Evolutionary conservation across 495 filamentous ascomycete genomes (phyloP).

Genomic region (Hypoxylon intermedium): DNA sequence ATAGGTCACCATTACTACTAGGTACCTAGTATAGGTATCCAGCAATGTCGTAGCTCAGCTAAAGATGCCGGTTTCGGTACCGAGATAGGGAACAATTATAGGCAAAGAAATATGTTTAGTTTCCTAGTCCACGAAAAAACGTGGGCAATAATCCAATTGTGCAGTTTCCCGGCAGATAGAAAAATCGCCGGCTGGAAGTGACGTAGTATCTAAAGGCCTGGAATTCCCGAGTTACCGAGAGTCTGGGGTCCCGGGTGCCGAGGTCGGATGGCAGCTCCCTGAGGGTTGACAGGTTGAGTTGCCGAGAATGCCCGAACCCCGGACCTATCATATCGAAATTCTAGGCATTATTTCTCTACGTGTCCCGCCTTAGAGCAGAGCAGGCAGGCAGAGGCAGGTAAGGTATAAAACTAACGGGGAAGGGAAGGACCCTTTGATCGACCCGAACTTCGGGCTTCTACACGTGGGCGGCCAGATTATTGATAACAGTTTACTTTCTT

Average conservation of each 20-base stretch:
- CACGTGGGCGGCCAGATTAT: conserved; percentile 12
- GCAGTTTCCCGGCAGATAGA: neutral
- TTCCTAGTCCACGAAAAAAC: too few relatives aligned
- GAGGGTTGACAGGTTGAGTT: conserved; percentile 26
- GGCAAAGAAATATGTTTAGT: too few relatives aligned
- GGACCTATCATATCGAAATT: neutral
- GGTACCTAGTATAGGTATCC: too few relatives aligned
- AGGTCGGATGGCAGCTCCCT: conserved; percentile 32
- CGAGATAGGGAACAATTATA: too few relatives aligned
- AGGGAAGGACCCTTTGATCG: too few relatives aligned
- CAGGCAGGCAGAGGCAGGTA: too few relatives aligned
- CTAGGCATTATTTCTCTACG: neutral
- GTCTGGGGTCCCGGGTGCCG: conserved; percentile 28
- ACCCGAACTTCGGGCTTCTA: conserved; percentile 18
- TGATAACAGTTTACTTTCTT: conserved; percentile 24
- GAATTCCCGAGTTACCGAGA: conserved; percentile 33
- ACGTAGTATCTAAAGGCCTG: conserved; percentile 33
- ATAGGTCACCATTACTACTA: too few relatives aligned
- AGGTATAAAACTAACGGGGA: too few relatives aligned
- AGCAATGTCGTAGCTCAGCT: too few relatives aligned
- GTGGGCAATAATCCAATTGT: too few relatives aligned
- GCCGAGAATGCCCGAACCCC: conserved; percentile 36
- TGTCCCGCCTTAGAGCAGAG: too few relatives aligned
- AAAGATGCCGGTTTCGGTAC: too few relatives aligned
- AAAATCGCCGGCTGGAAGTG: conserved; percentile 16